Conservation (phyloP, 495 filamentous ascomycete species). For the Monascus purpureus region DNA sequence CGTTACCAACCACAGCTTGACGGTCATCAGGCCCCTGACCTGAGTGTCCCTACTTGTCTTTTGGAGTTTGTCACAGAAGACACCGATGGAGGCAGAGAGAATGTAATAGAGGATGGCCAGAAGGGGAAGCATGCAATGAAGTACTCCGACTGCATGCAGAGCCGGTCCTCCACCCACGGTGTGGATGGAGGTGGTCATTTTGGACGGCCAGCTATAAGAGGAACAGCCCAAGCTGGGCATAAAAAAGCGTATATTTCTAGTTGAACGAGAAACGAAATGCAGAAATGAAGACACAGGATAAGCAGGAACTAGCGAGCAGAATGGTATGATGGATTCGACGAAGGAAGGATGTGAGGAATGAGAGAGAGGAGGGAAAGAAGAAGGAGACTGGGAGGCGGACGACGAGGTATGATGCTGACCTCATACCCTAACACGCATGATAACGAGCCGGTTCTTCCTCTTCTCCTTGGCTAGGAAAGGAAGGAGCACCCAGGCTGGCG, state of each 20-base stretch:
- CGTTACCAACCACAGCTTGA: constrained; percentile 1
- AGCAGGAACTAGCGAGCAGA: no score
- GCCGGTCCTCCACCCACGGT: background rate
- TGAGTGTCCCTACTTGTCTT: background rate
- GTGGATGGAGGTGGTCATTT: background rate
- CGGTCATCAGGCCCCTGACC: background rate
- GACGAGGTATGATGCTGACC: no score
- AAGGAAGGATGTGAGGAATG: no score
- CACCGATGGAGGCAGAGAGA: background rate
- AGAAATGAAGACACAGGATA: no score
- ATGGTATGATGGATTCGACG: no score
- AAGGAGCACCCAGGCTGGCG: no score
- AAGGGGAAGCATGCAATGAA: constrained; percentile 1
- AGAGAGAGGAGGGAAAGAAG: background rate
- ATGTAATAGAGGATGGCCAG: constrained; percentile 1
- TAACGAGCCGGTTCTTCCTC: no score
- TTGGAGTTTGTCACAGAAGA: background rate
- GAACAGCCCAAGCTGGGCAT: background rate
- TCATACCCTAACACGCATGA: no score
- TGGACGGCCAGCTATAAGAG: no score
- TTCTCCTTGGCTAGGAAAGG: no score
- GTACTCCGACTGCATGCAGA: background rate
- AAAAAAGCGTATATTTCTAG: background rate
- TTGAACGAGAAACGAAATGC: background rate
- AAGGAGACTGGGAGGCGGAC: background rate